Conservation (phyloP, 2,329 filamentous ascomycete species). For the Hymenoscyphus albidus region DNA sequence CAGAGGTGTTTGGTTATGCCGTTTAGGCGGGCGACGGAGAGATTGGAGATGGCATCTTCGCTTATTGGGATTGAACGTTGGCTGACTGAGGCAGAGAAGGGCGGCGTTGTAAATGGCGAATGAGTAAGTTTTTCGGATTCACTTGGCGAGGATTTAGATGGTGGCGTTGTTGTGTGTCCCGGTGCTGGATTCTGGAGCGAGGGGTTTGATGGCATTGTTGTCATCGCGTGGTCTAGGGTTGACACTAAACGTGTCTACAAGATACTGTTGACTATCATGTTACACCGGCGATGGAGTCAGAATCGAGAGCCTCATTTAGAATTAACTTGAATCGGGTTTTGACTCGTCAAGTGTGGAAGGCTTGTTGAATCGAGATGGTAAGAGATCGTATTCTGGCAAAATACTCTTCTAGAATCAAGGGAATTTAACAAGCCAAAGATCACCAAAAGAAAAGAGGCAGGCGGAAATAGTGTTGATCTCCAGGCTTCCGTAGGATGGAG, state of each 20-base stretch:
- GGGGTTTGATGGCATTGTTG: background rate
- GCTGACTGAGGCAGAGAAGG: slow-evolving; percentile 1
- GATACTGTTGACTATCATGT: background rate
- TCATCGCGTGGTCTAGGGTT: background rate
- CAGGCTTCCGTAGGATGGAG: background rate
- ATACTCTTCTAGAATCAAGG: no score
- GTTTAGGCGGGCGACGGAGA: slow-evolving; percentile 24
- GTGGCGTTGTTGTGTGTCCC: background rate
- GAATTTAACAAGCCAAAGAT: no score
- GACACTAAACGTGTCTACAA: background rate
- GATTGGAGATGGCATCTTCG: slow-evolving; percentile 4
- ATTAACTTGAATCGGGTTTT: no score
- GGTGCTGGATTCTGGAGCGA: background rate
- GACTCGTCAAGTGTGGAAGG: no score
- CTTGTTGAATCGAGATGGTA: no score
- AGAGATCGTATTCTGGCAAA: no score
- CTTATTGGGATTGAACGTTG: background rate
- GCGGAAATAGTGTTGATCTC: background rate
- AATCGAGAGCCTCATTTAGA: no score
- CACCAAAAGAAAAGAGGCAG: background rate
- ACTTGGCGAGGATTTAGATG: background rate
- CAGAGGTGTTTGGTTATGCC: slow-evolving; percentile 16
- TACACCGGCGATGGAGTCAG: no score
- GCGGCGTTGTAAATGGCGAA: background rate
- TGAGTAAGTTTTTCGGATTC: background rate